Conservation (phyloP, 345 rosid species). For the Hibiscus syriacus region DNA sequence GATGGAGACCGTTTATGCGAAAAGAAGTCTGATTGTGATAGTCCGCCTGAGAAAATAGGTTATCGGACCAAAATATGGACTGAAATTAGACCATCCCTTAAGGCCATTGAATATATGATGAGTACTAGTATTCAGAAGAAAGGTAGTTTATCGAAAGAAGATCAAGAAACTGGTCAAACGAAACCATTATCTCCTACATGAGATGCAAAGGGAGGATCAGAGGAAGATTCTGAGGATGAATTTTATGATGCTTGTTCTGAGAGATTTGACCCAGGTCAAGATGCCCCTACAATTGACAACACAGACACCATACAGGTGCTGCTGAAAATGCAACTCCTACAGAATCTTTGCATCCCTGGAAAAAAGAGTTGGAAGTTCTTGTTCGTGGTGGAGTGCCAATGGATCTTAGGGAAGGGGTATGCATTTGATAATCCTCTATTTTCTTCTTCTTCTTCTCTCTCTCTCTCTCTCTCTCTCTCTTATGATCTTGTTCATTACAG, state of each 20-base stretch:
- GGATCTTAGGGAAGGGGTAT: conserved; percentile 95
- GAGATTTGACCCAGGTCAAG: conserved; percentile 46
- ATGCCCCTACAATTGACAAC: conserved; percentile 49
- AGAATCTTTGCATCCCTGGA: conserved; percentile 64
- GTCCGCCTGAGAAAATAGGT: conserved; percentile 26
- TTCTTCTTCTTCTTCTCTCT: too few species aligned
- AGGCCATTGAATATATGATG: conserved; percentile 79
- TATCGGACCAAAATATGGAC: conserved; percentile 71
- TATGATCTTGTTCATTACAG: conserved; percentile 37
- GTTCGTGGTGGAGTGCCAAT: conserved; percentile 98
- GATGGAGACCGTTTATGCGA: conserved; percentile 25
- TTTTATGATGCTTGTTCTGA: conserved; percentile 57
- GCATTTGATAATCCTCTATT: neutral
- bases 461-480: neutral
- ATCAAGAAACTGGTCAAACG: conserved; percentile 36
- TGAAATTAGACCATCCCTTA: conserved; percentile 73
- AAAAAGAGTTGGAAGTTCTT: conserved; percentile 93
- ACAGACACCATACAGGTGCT: conserved; percentile 28
- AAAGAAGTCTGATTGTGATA: conserved; percentile 33
- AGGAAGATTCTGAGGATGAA: conserved; percentile 94
- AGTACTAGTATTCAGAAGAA: conserved; percentile 68
- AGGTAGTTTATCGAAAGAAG: conserved; percentile 33
- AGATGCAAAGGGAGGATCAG: conserved; percentile 65
- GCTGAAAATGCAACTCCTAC: conserved; percentile 24
- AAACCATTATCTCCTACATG: conserved; percentile 36